Evolutionary conservation across 768 basidiomycete genomes (phyloP), one percentile per base, ranked within the genome.

Genomic region (Lepiota brunneoincarnata): DNA sequence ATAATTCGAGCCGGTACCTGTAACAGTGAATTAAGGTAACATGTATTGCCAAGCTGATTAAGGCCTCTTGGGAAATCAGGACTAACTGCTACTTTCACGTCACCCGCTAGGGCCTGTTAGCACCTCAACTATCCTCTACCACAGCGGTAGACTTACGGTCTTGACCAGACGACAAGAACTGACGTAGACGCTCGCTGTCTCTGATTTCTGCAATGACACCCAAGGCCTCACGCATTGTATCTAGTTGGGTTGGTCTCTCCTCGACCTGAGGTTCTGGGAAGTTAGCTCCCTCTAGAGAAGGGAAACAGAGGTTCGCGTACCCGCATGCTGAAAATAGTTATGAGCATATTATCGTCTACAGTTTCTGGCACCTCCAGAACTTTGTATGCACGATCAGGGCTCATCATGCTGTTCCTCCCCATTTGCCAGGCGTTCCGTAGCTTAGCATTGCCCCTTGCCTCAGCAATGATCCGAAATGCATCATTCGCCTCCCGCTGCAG

Each of bases 31-130:
- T 92, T 93, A 43, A 91, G 73, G 63, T 92, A 93, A 63, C 92
- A 93, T 0, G 91, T 93, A 61, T 93, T 93, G 46, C 91, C 91
- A 18, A 92, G 78, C 63, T 95, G 93, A 64, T 93, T 89, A 24
- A 95, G 77, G 4, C 93, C 93, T 53, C 92, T 81, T 23, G 93
- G 93, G 63, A 89, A 76, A 57, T 92, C 91, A 3, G 75, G 76
- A 41, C 79, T 77, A 2, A 72, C 81, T 34, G 77, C 72, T 5
- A 71, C 65, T 20, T 72, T 62, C n/a, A 80, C 69, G 43, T 87
- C 89, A 18, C 88, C 91, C 55, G 87, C 87, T 93, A 58, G 46
- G 44, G 15, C 5, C 43, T n/a, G 42, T 59, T 2, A 63, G 37
- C 31, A 45, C n/a, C 17, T 48, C 21, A 21, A 7, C 10, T 11